These are phyloP conservation scores for Tetragonia tetragonoides DNA, from an alignment of 148 eudicot species.

Conservation along the genomic window DNA sequence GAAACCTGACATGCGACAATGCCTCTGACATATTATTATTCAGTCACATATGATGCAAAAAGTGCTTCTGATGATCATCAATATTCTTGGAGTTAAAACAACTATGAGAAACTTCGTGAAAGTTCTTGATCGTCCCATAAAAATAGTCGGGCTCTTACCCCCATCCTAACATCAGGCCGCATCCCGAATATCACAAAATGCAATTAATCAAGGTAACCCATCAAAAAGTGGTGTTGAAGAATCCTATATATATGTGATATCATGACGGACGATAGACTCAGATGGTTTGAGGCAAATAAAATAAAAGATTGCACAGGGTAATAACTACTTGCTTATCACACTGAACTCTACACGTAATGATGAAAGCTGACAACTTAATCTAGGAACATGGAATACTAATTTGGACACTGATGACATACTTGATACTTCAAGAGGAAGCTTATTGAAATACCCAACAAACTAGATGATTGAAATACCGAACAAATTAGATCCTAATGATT, in stretches of 20 bases:
- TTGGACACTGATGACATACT: background rate
- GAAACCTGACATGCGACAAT: constrained; percentile 34
- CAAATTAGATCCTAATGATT: no score
- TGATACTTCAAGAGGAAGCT: background rate
- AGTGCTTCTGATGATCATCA: background rate
- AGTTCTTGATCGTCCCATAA: background rate
- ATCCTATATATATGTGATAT: background rate
- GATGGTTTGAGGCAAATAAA: background rate
- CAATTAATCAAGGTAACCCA: background rate
- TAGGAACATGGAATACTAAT: background rate
- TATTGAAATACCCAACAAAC: background rate
- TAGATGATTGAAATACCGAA: no score
- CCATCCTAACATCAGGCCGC: background rate
- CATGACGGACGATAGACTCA: background rate
- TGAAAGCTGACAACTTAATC: background rate
- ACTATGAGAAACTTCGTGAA: background rate
- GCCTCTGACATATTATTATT: background rate
- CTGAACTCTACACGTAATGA: background rate
- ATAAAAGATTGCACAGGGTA: background rate
- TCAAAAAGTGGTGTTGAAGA: background rate
- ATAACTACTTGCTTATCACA: background rate
- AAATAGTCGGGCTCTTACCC: background rate
- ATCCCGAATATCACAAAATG: background rate
- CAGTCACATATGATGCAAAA: background rate
- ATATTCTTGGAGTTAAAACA: background rate